Evolutionary conservation across 2,329 filamentous ascomycete species (phyloP), one percentile per base, ranked within the genome.

Genomic region (Orbilia ellipsospora): DNA sequence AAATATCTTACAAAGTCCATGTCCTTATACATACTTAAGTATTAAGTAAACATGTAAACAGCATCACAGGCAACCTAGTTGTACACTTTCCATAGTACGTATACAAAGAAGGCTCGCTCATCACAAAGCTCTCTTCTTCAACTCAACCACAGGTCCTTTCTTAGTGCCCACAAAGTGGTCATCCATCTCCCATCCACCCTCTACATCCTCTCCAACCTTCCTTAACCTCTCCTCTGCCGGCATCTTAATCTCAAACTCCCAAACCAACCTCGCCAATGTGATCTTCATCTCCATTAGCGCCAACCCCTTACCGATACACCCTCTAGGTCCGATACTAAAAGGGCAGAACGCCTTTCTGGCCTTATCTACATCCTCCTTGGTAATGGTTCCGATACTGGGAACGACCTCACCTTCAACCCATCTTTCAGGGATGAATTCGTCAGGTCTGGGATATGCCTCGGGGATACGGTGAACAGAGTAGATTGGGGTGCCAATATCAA

Each of bases 141-240:
- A 90, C 83, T 92, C 87, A 68, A 92, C 83, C 83, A 91, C 85
- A 0, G 89, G 88, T 0, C 91, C 91, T 79, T 90, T 86, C 83
- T 92, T 93, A 79, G 87, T 84, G 79, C 89, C 91, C 36, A 90
- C 92, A 82, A 93, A 93, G 16, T 88, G 90, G 80, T 93, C 91
- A 79, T 79, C 45, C 77, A 77, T 23, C 63, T 66, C 63, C 64
- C 68, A 73, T 55, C 73, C 59, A 52, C 65, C 77, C 70, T 65
- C 72, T 70, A 48, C 80, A 80, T 62, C 81, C 61, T 67, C 82
- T 80, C 70, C 10, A 73, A 76, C 50, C 67, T 66, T 79, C 70
- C 57, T 72, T 48, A 60, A 90, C 77, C 75, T 91, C 89, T 75
- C 89, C 12, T 74, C 70, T 2, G 44, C 52, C 15, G 70, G 70